Base-by-base conservation (phyloP, 2,329 filamentous ascomycete species). In the Colletotrichum acutatum region DNA sequence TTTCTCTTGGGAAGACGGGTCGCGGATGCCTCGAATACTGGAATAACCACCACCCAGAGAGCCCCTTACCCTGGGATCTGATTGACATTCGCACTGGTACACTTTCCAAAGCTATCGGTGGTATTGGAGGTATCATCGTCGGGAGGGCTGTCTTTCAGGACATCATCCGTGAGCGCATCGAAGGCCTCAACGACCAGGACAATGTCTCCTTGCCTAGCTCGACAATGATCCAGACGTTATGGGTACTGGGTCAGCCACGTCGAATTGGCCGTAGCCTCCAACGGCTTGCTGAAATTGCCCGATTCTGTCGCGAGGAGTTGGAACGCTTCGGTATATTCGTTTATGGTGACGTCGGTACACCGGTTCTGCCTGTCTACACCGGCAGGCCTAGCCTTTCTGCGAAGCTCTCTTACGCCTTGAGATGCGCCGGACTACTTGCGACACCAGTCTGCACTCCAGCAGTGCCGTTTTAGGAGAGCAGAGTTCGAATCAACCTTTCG, bases 71-170 rank as follows among this genome's bases (percentile, higher is more conserved):
- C 2, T 66, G 26, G 53, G 67, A 75, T 19, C 37, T 74, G 24
- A 71, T 75, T 34, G 74, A 76, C 42, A 59, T 76, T 16, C 69
- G 75, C 22, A 75, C 74, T 2, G 68, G 67, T 3, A 75, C 74
- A 5, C 61, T 75, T 0, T 75, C 75, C n/a, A 73, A 66, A 16
- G 63, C 72, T 1, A 30, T 76, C 3, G 74, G 74, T 5, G 72
- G 75, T 8, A 68, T 74, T 12, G 75, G 75, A 9, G 75, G 75
- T 3, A 60, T 72, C 5, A 69, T 76, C 5, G 24, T 56, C 9
- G 75, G 74, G 2, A 66, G 63, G 5, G 32, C 26, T 1, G 26
- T 34, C 7, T 73, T 75, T 26, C 46, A 67, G 24, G 14, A 60
- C 12, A 53, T 28, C 16, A 37, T 75, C 7, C 12, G 56, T 19